Conservation (phyloP, 2,329 filamentous ascomycete species). For the Penicillium sp. region DNA sequence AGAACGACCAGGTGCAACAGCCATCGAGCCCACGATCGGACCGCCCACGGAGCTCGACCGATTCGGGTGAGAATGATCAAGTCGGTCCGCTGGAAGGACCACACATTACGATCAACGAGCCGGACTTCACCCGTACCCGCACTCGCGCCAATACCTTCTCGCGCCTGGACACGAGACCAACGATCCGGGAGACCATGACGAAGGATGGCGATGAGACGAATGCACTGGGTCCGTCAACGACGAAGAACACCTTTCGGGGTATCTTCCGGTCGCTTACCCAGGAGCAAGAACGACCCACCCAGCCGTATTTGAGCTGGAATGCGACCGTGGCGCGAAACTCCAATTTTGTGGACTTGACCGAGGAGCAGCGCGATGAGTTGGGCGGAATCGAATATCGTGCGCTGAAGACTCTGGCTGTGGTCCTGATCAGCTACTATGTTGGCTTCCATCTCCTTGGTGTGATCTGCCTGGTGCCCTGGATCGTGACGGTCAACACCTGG, state of each 20-base stretch:
- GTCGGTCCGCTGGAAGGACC: slow-evolving; percentile 36
- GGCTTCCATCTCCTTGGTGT: slow-evolving; percentile 80
- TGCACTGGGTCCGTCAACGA: slow-evolving; percentile 30
- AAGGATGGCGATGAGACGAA: slow-evolving; percentile 35
- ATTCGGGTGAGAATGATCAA: slow-evolving; percentile 29
- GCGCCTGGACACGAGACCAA: slow-evolving; percentile 43
- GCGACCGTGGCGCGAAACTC: slow-evolving; percentile 93
- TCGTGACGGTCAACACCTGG: slow-evolving; percentile 66
- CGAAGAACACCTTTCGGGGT: slow-evolving; percentile 37
- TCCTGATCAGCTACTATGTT: slow-evolving; percentile 79
- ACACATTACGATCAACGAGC: slow-evolving; percentile 55
- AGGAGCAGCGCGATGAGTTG: slow-evolving; percentile 90
- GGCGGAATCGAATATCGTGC: slow-evolving; percentile 96
- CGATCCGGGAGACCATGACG: slow-evolving; percentile 37
- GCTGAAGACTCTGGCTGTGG: slow-evolving; percentile 78
- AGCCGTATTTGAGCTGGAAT: slow-evolving; percentile 92
- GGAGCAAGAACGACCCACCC: slow-evolving; percentile 53
- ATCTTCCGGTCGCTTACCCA: slow-evolving; percentile 44
- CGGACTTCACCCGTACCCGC: slow-evolving; percentile 41
- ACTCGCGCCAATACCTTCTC: slow-evolving; percentile 44
- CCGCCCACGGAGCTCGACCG: slow-evolving; percentile 18
- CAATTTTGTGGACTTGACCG: slow-evolving; percentile 81
- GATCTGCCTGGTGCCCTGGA: slow-evolving; percentile 78
- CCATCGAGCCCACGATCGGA: slow-evolving; percentile 31
- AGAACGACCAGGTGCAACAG: slow-evolving; percentile 25